Percentiles rank a stretch among this genome's conserved stretches.
phyloP scores from a whole-genome alignment of 768 basidiomycete genomes.

The Hericium rajendrae region DNA sequence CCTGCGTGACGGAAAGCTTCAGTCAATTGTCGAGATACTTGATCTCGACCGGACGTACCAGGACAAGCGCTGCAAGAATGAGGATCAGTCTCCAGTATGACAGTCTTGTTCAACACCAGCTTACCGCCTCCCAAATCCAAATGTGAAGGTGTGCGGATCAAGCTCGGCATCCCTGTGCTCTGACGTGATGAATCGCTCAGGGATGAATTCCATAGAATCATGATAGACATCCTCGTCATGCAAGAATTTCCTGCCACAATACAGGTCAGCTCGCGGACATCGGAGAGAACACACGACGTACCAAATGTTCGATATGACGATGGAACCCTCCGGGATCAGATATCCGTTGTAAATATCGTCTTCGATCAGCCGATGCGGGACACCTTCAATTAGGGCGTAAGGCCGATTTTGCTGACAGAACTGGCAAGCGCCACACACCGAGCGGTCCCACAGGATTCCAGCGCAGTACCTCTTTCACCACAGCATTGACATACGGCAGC shows the following conservation, averaged over 20 bases:
- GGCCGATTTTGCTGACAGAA: not conserved
- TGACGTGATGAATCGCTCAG: not conserved
- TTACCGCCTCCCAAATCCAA: not conserved
- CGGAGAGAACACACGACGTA: not conserved
- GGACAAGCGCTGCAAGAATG: not conserved
- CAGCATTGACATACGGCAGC: not conserved
- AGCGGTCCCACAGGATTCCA: not conserved
- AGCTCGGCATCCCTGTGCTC: not conserved
- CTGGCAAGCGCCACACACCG: not conserved
- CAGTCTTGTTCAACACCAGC: not conserved
- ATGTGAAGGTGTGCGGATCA: not conserved
- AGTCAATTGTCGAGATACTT: not conserved
- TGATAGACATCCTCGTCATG: not conserved
- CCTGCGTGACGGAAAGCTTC: not conserved
- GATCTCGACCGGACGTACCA: not conserved
- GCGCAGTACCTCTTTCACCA: conserved; percentile 4
- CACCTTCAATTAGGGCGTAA: not conserved
- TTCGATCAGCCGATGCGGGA: not conserved
- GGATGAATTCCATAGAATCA: not conserved
- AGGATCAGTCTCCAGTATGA: not conserved
- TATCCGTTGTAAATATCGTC: conserved; percentile 8
- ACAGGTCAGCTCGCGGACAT: not conserved
- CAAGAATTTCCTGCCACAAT: not conserved
- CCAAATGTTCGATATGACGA: not conserved
- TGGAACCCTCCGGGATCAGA: conserved; percentile 4